phyloP scores from a whole-genome alignment of 2,329 filamentous ascomycete genomes.

The Neocatenulostroma microsporum region DNA sequence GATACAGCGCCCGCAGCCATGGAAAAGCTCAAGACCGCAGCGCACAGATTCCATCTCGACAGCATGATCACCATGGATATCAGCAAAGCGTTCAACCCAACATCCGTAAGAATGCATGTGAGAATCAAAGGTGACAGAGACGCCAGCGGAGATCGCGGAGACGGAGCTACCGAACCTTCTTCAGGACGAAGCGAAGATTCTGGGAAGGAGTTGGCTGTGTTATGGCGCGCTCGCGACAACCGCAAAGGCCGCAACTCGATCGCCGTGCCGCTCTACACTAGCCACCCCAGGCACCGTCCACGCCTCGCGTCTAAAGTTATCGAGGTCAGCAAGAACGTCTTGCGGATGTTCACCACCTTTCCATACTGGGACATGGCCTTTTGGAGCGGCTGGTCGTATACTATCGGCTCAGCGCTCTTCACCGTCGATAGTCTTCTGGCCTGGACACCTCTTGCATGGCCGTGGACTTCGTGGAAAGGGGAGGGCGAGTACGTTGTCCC shows the following conservation, averaged over 20 bases:
- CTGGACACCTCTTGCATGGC: slow-evolving; percentile 18
- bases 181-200: too few relatives aligned
- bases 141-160: too few relatives aligned
- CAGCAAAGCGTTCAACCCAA: slow-evolving; percentile 6
- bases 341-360: slow-evolving; percentile 21
- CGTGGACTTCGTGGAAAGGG: slow-evolving; percentile 11
- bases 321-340: slow-evolving; percentile 9
- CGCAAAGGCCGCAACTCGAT: slow-evolving; percentile 21
- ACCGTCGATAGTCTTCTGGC: slow-evolving; percentile 19
- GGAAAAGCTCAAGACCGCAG: slow-evolving; percentile 7
- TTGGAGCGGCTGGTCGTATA: slow-evolving; percentile 22
- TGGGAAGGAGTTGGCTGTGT: slow-evolving; percentile 7
- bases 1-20: too few relatives aligned
- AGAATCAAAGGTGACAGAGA: too few relatives aligned
- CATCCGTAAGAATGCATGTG: slow-evolving; percentile 6
- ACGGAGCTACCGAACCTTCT: not conserved
- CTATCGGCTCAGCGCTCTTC: slow-evolving; percentile 22
- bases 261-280: slow-evolving; percentile 12
- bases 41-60: slow-evolving; percentile 3
- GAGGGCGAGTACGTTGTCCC: slow-evolving; percentile 18
- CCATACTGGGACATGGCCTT: slow-evolving; percentile 27
- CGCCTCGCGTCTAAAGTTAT: not conserved
- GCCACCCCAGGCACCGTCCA: slow-evolving; percentile 1
- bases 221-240: slow-evolving; percentile 21
- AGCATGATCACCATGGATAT: slow-evolving; percentile 2